Conservation (phyloP, 2,329 filamentous ascomycete species). For the Stachybotrys chartarum region DNA sequence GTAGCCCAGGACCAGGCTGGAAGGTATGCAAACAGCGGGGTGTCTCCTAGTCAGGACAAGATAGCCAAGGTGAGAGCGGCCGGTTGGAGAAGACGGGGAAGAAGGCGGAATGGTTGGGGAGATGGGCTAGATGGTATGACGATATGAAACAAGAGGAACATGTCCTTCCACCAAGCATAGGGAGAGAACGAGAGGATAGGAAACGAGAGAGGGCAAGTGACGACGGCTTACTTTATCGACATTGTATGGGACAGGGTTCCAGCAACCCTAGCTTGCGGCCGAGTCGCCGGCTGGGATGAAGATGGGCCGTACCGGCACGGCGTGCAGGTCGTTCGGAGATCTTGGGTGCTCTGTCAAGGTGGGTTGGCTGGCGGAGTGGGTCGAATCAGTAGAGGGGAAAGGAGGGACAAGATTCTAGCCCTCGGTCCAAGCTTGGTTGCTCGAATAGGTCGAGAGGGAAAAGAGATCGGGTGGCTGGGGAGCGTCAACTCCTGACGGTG, state of each 20-base stretch:
- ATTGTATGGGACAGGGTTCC: slow-evolving; percentile 33
- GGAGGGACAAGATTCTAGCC: not conserved
- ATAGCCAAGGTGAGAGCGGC: too few species aligned
- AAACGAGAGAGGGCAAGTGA: slow-evolving; percentile 7
- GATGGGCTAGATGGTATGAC: not conserved
- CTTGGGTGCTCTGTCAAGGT: not conserved
- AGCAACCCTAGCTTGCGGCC: slow-evolving; percentile 22
- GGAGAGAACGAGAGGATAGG: slow-evolving; percentile 7
- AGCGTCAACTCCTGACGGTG: not conserved
- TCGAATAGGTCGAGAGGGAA: not conserved
- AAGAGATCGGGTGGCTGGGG: not conserved
- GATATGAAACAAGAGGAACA: not conserved
- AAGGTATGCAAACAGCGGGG: too few species aligned
- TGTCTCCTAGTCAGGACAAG: too few species aligned
- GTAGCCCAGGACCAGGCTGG: too few species aligned
- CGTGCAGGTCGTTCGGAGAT: slow-evolving; percentile 21
- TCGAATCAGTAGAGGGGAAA: not conserved
- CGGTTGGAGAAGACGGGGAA: too few species aligned
- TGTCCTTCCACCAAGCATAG: not conserved
- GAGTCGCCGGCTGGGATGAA: slow-evolving; percentile 8
- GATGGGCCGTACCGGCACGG: slow-evolving; percentile 17
- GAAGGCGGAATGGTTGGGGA: not conserved
- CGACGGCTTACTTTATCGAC: slow-evolving; percentile 47
- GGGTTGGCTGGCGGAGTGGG: not conserved
- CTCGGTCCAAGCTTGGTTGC: not conserved